A percentile compares a stretch with the other conserved stretches of the same genome.
phyloP scores from a whole-genome alignment of 805 yeast species.

The Starmera amethionina region DNA sequence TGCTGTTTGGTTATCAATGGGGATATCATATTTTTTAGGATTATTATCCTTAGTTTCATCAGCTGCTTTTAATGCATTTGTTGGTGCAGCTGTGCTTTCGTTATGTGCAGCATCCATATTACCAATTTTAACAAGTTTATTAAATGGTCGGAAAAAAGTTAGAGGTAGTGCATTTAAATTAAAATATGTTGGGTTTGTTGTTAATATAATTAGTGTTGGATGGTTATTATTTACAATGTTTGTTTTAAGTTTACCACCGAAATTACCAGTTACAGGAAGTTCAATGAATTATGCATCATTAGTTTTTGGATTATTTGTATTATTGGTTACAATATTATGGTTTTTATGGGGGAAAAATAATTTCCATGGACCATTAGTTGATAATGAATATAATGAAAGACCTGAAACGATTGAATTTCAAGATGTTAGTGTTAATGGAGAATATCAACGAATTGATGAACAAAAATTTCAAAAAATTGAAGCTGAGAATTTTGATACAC shows the following conservation, averaged over 20 bases:
- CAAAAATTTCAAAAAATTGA: slow-evolving; percentile 14
- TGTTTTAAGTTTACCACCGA: slow-evolving; percentile 64
- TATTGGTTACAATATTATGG: slow-evolving; percentile 40
- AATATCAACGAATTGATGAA: slow-evolving; percentile 13
- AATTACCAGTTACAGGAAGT: slow-evolving; percentile 36
- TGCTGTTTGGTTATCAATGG: slow-evolving; percentile 57
- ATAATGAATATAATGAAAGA: slow-evolving; percentile 16
- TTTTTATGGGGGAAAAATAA: slow-evolving; percentile 49
- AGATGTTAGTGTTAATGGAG: slow-evolving; percentile 1
- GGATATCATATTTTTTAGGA: slow-evolving; percentile 49
- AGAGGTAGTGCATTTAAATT: slow-evolving; percentile 62
- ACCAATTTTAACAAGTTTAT: slow-evolving; percentile 55
- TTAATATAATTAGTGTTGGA: slow-evolving; percentile 46
- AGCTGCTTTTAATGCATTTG: slow-evolving; percentile 74
- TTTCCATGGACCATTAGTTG: slow-evolving; percentile 53
- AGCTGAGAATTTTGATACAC: slow-evolving; percentile 5
- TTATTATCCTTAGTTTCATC: slow-evolving; percentile 57
- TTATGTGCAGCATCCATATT: slow-evolving; percentile 69
- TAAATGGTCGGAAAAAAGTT: slow-evolving; percentile 50
- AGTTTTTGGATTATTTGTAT: slow-evolving; percentile 42
- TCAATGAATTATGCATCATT: slow-evolving; percentile 48
- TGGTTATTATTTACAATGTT: slow-evolving; percentile 54
- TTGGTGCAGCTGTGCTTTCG: slow-evolving; percentile 73
- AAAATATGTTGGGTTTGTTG: slow-evolving; percentile 50
- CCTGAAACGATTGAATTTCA: slow-evolving; percentile 10